Percentiles rank a stretch among this genome's conserved stretches.
phyloP scores from a whole-genome alignment of 2,329 filamentous ascomycete genomes.

The Ceratocystiopsis sp. region DNA sequence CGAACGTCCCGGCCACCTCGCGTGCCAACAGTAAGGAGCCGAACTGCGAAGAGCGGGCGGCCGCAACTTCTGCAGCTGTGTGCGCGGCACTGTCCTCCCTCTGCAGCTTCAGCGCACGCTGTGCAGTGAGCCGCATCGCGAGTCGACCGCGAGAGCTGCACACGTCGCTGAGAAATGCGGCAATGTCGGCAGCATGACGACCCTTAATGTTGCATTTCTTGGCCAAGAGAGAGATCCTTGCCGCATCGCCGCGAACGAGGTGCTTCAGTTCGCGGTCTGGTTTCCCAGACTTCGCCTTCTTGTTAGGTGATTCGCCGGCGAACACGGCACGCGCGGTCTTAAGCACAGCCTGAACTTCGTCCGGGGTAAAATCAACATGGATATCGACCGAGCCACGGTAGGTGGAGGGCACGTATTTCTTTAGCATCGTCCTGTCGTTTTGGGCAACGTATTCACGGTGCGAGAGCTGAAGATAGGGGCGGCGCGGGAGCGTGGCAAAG shows the following conservation, averaged over 20 bases:
- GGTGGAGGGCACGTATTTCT: no score
- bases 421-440: conserved; percentile 2
- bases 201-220: no score
- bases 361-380: conserved; percentile 28
- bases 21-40: conserved; percentile 29
- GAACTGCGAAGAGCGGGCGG: conserved; percentile 16
- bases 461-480: conserved; percentile 12
- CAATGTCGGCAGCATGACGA: conserved; percentile 14
- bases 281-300: not conserved
- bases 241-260: not conserved
- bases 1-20: conserved; percentile 27
- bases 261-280: not conserved
- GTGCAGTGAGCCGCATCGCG: not conserved
- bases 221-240: no score
- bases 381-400: conserved; percentile 10
- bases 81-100: not conserved
- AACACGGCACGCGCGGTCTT: not conserved
- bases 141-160: not conserved
- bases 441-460: conserved; percentile 9
- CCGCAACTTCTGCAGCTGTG: conserved; percentile 1
- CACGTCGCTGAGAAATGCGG: conserved; percentile 22
- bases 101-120: conserved; percentile 14
- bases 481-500: conserved; percentile 1
- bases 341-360: conserved; percentile 16
- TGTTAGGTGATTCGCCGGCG: not conserved